Base-by-base conservation (phyloP, 257 asterid species). In the Paraleonurus japonicus region DNA sequence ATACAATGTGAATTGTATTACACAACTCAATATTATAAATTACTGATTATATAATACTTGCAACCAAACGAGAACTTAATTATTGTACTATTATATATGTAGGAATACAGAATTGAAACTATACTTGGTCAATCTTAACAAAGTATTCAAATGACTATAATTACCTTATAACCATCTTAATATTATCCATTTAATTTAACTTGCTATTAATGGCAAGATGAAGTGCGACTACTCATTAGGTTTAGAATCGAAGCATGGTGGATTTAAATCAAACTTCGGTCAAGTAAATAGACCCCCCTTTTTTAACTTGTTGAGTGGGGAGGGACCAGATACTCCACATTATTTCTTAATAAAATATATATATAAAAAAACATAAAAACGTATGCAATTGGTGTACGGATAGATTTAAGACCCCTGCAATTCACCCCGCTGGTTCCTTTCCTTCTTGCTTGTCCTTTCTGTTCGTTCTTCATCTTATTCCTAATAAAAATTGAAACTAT, bases 191-290 rank as follows among this genome's bases (percentile, higher is more conserved):
- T 27, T 45, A 73, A 17, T 53, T 27, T 45, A 73, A 65, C 50
- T 65, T 73, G 35, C 72, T 22, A 73, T 73, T 65, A 53, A 27
- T 73, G 72, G 72, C 45, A 54, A 73, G 41, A 50, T 39, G 54
- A 15, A 73, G 60, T 53, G 60, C 58, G 20, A 54, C 16, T 64
- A 63, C 71, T 54, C 59, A 64, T 64, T 73, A 37, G 58, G n/a
- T 51, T 37, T 63, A 37, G 72, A 73, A 73, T 65, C 22, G 39
- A 26, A 54, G 53, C 61, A 73, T 53, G 39, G 61, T 61, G 55
- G 76, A 61, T 45, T 63, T 0, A 47, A 73, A 73, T 73, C 66
- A 64, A 63, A 73, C 69, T 48, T 13, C 6, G 43, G 54, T 35
- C 66, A 53, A 65, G 20, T 17, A 32, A 72, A 50, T 64, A 17